Percentiles rank a stretch among this genome's conserved stretches.
Evolutionary conservation across 495 filamentous ascomycete species (phyloP).

Genomic region (Neurospora cerealis): DNA sequence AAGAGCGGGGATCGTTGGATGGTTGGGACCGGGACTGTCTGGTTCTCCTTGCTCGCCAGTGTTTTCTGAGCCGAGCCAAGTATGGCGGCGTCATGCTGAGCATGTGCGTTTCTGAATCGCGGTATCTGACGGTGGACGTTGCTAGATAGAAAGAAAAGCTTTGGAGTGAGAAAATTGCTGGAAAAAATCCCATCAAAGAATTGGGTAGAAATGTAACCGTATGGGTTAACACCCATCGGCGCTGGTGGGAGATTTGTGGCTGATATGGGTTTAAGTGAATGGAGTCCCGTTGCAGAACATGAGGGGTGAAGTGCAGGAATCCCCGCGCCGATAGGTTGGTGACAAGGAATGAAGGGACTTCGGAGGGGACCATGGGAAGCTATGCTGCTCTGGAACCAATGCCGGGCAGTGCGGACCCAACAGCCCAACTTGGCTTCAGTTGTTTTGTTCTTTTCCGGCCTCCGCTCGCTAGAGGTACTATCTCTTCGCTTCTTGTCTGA

Average conservation of each 20-base stretch:
- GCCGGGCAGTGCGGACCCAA: neutral
- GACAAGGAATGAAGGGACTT: neutral
- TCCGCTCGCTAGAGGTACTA: neutral
- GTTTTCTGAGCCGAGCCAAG: neutral
- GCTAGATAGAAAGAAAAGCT: neutral
- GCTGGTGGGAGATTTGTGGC: neutral
- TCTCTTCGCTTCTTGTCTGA: neutral
- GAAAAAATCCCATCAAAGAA: neutral
- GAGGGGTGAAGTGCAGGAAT: neutral
- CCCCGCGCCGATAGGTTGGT: neutral
- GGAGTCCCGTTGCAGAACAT: neutral
- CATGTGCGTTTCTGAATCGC: neutral
- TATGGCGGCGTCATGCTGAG: neutral
- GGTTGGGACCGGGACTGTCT: neutral
- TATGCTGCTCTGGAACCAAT: neutral
- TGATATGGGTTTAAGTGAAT: neutral
- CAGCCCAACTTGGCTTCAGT: neutral
- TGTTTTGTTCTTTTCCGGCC: neutral
- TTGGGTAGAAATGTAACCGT: neutral
- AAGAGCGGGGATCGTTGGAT: neutral
- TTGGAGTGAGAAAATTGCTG: neutral
- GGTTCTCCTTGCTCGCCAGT: neutral
- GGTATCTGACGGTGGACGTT: neutral
- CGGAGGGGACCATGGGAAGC: neutral
- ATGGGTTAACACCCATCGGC: neutral